These are phyloP conservation scores for Zasmidium cellare DNA, from an alignment of 2,329 filamentous ascomycete genomes.

Conservation along the genomic window DNA sequence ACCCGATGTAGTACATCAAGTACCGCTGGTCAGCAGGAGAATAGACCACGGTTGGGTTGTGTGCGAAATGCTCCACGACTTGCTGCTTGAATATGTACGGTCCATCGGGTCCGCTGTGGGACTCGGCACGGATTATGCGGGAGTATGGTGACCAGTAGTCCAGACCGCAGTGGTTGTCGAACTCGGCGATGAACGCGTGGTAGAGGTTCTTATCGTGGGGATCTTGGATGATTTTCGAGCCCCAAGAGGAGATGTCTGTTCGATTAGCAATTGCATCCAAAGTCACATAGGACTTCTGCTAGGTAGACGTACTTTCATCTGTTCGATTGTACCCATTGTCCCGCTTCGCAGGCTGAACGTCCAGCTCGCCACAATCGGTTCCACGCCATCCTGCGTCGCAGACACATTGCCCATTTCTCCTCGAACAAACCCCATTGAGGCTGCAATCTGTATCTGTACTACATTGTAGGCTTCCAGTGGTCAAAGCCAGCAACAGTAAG, in stretches of 20 bases:
- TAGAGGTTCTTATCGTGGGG: background rate
- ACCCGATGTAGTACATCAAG: conserved; percentile 5
- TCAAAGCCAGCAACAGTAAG: background rate
- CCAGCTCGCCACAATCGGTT: conserved; percentile 1
- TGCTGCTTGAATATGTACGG: conserved; percentile 1
- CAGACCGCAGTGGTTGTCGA: conserved; percentile 2
- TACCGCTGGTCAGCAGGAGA: background rate
- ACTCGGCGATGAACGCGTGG: conserved; percentile 5
- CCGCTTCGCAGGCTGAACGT: background rate
- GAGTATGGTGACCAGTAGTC: conserved; percentile 6
- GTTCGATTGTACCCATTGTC: conserved; percentile 3
- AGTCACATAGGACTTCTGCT: too few relatives aligned
- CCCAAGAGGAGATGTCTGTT: background rate
- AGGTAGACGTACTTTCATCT: background rate
- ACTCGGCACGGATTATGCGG: conserved; percentile 5
- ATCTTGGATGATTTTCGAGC: conserved; percentile 1
- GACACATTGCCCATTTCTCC: background rate
- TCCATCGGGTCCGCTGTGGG: background rate
- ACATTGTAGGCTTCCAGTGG: background rate
- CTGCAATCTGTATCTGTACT: conserved; percentile 5
- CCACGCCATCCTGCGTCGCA: conserved; percentile 4
- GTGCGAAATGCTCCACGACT: conserved; percentile 4
- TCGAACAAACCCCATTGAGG: conserved; percentile 1
- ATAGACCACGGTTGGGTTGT: conserved; percentile 3
- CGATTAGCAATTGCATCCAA: too few relatives aligned